phyloP scores from a whole-genome alignment of 2,329 filamentous ascomycete genomes.

The Hypomyces perniciosus region DNA sequence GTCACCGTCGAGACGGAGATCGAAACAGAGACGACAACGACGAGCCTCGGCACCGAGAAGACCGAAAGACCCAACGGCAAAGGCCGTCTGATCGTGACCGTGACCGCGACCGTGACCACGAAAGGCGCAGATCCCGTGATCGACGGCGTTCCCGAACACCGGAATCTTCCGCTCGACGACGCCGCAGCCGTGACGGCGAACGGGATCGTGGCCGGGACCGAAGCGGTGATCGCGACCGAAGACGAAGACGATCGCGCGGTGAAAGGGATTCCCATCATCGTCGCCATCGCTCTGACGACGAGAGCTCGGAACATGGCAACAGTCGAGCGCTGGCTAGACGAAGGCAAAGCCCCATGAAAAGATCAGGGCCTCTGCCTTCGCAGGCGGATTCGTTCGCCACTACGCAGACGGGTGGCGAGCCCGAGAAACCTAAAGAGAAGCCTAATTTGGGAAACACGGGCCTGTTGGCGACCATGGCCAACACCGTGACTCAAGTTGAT shows the following conservation, averaged over 20 bases:
- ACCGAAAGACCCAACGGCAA: constrained; percentile 17
- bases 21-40: constrained; percentile 2
- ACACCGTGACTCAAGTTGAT: constrained; percentile 63
- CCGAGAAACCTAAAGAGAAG: constrained; percentile 67
- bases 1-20: constrained; percentile 8
- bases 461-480: constrained; percentile 79
- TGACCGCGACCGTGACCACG: constrained; percentile 18
- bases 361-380: constrained; percentile 49
- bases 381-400: constrained; percentile 56
- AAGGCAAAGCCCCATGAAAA: constrained; percentile 23
- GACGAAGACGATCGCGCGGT: constrained; percentile 29
- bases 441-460: constrained; percentile 82
- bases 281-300: constrained; percentile 15
- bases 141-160: constrained; percentile 29
- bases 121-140: constrained; percentile 25
- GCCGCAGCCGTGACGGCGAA: constrained; percentile 10
- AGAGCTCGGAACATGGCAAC: constrained; percentile 17
- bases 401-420: constrained; percentile 33
- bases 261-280: constrained; percentile 22
- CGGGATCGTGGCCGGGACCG: constrained; percentile 8
- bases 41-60: constrained; percentile 15
- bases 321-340: constrained; percentile 12
- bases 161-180: constrained; percentile 18
- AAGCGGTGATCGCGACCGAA: constrained; percentile 19
- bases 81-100: constrained; percentile 19